Conservation (phyloP, 805 yeast genomes). For the Jamesozyma gamospora region DNA sequence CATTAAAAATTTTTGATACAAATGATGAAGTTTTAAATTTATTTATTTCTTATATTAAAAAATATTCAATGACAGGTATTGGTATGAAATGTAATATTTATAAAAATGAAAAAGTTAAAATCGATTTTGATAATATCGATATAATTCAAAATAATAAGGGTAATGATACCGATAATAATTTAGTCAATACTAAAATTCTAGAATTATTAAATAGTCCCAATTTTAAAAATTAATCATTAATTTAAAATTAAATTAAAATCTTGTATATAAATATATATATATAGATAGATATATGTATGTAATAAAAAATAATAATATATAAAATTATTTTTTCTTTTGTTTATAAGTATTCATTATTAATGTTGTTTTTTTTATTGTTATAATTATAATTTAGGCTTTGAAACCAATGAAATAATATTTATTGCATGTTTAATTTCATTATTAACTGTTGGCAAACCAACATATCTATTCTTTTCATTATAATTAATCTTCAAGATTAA, state of each 20-base stretch:
- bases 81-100: constrained; percentile 68
- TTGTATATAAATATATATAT: too few relatives aligned
- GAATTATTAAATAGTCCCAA: constrained; percentile 62
- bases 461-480: too few relatives aligned
- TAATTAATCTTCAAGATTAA: too few relatives aligned
- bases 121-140: constrained; percentile 1
- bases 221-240: constrained; percentile 40
- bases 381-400: too few relatives aligned
- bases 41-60: constrained; percentile 67
- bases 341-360: too few relatives aligned
- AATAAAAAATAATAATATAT: too few relatives aligned
- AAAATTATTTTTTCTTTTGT: too few relatives aligned
- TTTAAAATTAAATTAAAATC: neutral
- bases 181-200: constrained; percentile 43
- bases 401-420: too few relatives aligned
- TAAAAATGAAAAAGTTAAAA: constrained; percentile 33
- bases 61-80: constrained; percentile 72
- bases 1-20: constrained; percentile 71
- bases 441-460: too few relatives aligned
- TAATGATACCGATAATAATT: constrained; percentile 11
- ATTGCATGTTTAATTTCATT: too few relatives aligned
- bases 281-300: too few relatives aligned
- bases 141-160: neutral
- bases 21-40: constrained; percentile 76
- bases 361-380: too few relatives aligned